phyloP scores from a whole-genome alignment of 305 asterid genomes.

The Andrographis paniculata region DNA sequence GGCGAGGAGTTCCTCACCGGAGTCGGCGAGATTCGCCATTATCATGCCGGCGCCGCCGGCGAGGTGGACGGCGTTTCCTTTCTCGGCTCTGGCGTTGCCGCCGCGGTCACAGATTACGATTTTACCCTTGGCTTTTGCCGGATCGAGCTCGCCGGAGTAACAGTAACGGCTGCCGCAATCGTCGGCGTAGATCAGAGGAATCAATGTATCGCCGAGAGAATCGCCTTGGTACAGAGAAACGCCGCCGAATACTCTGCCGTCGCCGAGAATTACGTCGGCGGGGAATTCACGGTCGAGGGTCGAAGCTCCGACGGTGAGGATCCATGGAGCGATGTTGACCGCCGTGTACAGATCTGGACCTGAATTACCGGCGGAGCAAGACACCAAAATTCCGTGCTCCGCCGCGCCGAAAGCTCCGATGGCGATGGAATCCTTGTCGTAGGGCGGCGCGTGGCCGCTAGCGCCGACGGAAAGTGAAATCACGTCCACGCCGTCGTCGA shows the following conservation, averaged over 20 bases:
- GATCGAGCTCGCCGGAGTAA: conserved; percentile 49
- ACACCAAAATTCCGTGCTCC: conserved; percentile 67
- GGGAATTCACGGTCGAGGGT: conserved; percentile 91
- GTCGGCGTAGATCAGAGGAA: conserved; percentile 56
- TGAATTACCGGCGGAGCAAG: conserved; percentile 88
- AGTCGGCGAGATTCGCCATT: conserved; percentile 64
- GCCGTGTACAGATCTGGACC: conserved; percentile 71
- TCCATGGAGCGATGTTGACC: conserved; percentile 91
- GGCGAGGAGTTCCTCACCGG: conserved; percentile 84
- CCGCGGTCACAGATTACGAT: conserved; percentile 88
- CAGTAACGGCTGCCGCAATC: conserved; percentile 81
- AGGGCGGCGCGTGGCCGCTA: conserved; percentile 57
- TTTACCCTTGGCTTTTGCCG: conserved; percentile 55
- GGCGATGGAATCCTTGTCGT: conserved; percentile 67
- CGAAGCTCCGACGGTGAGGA: conserved; percentile 91
- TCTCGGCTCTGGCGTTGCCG: conserved; percentile 81
- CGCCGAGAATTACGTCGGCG: conserved; percentile 77
- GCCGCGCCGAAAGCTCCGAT: conserved; percentile 77
- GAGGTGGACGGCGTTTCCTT: conserved; percentile 71
- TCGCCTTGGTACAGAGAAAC: conserved; percentile 82
- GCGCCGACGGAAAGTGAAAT: conserved; percentile 91
- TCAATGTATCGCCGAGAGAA: conserved; percentile 21
- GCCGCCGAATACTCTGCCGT: conserved; percentile 50
- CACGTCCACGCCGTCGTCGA: conserved; percentile 67
- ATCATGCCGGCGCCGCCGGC: conserved; percentile 89